phyloP scores from a whole-genome alignment of 306 rosid species.

The Boehmeria nivea region DNA sequence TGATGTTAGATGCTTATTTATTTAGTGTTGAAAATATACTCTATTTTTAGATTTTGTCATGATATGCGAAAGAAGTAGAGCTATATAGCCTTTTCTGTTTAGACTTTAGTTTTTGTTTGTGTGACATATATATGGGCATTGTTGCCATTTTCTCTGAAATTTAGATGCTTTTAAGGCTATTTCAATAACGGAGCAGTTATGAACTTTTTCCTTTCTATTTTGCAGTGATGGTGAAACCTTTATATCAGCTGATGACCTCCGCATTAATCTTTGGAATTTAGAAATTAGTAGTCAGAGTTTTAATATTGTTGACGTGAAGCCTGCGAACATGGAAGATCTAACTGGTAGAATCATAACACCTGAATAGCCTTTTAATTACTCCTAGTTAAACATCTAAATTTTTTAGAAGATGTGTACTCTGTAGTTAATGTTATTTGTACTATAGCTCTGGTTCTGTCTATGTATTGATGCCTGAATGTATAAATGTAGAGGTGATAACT shows the following conservation, averaged over 20 bases:
- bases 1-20: neutral
- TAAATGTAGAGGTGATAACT: conserved; percentile 89
- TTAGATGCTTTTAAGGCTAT: too few relatives aligned
- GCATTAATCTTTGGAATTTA: conserved; percentile 98
- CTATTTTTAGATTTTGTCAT: too few relatives aligned
- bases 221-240: conserved; percentile 97
- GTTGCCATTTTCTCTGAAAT: conserved; percentile 1
- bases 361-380: neutral
- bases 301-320: conserved; percentile 95
- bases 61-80: too few relatives aligned
- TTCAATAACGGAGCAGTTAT: too few relatives aligned
- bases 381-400: conserved; percentile 4
- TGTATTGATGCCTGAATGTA: conserved; percentile 8
- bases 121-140: conserved; percentile 1
- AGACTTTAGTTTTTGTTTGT: neutral
- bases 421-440: neutral
- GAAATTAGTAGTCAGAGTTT: conserved; percentile 99
- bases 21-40: too few relatives aligned
- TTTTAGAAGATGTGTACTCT: neutral
- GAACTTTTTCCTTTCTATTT: conserved; percentile 22
- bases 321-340: conserved; percentile 98
- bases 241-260: conserved; percentile 96
- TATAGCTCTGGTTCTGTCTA: neutral
- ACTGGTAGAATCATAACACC: conserved; percentile 54
- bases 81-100: neutral